phyloP scores from a whole-genome alignment of 1,139 yeast species.

The Candida glucosophila region DNA sequence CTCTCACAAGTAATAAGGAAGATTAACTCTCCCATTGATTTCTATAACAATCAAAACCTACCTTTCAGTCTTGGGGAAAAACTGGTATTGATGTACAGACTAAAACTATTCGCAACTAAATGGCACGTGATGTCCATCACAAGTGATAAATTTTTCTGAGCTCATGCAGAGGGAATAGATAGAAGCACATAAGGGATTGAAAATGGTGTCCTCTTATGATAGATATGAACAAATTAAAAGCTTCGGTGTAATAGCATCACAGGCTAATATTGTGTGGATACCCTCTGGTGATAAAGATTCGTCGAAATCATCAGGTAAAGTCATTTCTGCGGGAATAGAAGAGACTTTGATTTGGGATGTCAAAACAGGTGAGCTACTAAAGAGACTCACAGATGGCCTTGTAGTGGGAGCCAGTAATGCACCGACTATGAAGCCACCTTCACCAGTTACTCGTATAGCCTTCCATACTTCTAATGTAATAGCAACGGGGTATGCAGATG shows the following conservation, averaged over 20 bases:
- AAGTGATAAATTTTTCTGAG: too few species aligned
- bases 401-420: slow-evolving; percentile 70
- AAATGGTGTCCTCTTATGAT: slow-evolving; percentile 90
- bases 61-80: too few species aligned
- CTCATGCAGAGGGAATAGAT: too few species aligned
- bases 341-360: slow-evolving; percentile 85
- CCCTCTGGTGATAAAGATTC: slow-evolving; percentile 41
- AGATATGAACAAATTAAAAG: slow-evolving; percentile 78
- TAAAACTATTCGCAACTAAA: too few species aligned
- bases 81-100: too few species aligned
- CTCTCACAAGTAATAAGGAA: too few species aligned
- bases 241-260: slow-evolving; percentile 82
- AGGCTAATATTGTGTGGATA: slow-evolving; percentile 61
- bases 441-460: slow-evolving; percentile 54
- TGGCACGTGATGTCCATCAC: too few species aligned
- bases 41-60: too few species aligned
- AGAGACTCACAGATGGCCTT: slow-evolving; percentile 54
- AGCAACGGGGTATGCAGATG: slow-evolving; percentile 88
- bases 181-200: too few species aligned
- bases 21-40: too few species aligned
- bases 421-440: slow-evolving; percentile 48
- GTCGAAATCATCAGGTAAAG: slow-evolving; percentile 51
- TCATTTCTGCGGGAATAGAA: slow-evolving; percentile 77
- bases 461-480: slow-evolving; percentile 61
- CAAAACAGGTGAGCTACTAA: slow-evolving; percentile 72